Percentiles rank a stretch among this genome's conserved stretches.
Evolutionary conservation across 768 basidiomycete species (phyloP).

Genomic region (Agrocybe chaxingu): DNA sequence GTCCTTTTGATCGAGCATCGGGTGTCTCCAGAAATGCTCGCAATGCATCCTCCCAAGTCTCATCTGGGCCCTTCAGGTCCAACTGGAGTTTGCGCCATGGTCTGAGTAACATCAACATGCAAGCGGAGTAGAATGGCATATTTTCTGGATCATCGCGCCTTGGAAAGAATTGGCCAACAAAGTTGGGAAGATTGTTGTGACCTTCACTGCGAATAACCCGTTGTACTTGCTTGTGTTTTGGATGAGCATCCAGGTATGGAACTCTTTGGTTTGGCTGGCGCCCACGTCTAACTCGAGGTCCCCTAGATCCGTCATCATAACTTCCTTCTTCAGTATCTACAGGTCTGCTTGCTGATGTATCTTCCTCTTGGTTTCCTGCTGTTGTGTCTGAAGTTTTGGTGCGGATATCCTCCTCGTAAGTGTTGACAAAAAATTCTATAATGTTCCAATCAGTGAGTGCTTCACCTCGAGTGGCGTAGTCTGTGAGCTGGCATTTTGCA

Average conservation of each 20-base stretch:
- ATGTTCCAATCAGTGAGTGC: constrained; percentile 15
- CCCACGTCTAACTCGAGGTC: background rate
- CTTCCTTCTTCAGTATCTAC: too few relatives aligned
- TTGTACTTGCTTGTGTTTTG: background rate
- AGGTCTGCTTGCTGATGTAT: too few relatives aligned
- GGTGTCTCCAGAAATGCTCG: background rate
- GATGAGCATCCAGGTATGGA: constrained; percentile 5
- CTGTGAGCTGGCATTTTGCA: constrained; percentile 18
- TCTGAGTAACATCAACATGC: constrained; percentile 31
- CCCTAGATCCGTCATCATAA: too few relatives aligned
- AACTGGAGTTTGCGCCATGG: constrained; percentile 29
- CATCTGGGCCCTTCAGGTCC: constrained; percentile 19
- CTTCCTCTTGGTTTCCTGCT: too few relatives aligned
- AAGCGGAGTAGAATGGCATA: constrained; percentile 29
- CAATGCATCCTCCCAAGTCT: constrained; percentile 22
- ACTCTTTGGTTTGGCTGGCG: constrained; percentile 10
- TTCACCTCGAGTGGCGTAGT: constrained; percentile 23
- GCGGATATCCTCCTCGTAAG: constrained; percentile 24
- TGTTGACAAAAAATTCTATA: constrained; percentile 25
- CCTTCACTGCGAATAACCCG: constrained; percentile 13
- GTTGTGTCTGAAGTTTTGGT: background rate
- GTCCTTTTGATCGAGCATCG: background rate
- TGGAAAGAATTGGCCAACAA: constrained; percentile 36
- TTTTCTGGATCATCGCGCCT: constrained; percentile 17
- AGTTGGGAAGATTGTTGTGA: constrained; percentile 31